These are phyloP conservation scores for Austroboletus eburneus DNA, from an alignment of 768 basidiomycete genomes.

Conservation along the genomic window DNA sequence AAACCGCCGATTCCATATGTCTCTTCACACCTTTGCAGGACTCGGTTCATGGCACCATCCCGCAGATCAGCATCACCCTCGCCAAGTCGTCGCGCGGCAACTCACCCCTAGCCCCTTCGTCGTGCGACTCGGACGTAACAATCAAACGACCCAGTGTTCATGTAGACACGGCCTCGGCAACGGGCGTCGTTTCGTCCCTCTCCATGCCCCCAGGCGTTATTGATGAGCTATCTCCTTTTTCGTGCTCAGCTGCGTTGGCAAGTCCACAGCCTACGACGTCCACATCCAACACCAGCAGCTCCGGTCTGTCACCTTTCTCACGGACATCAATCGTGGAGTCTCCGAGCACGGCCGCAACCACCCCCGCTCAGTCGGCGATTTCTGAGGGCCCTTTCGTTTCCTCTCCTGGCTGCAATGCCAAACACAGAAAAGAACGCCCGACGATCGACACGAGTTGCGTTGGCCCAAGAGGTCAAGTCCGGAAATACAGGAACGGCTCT, in stretches of 20 bases:
- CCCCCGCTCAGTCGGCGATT: slow-evolving; percentile 22
- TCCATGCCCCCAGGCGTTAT: slow-evolving; percentile 11
- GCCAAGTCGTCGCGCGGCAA: slow-evolving; percentile 28
- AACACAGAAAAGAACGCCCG: slow-evolving; percentile 27
- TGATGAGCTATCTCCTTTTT: slow-evolving; percentile 23
- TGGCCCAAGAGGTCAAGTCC: slow-evolving; percentile 29
- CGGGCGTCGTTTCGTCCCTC: slow-evolving; percentile 9
- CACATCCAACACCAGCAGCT: slow-evolving; percentile 23
- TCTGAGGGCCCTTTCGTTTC: slow-evolving; percentile 15
- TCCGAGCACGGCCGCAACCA: slow-evolving; percentile 25
- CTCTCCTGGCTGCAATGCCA: slow-evolving; percentile 15
- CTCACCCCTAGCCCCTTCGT: slow-evolving; percentile 21
- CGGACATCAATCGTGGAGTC: slow-evolving; percentile 23
- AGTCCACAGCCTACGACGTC: slow-evolving; percentile 24
- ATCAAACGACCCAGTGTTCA: slow-evolving; percentile 27
- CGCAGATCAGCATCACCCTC: slow-evolving; percentile 29
- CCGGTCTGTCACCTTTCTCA: slow-evolving; percentile 28
- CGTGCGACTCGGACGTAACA: slow-evolving; percentile 26
- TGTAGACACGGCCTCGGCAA: slow-evolving; percentile 25
- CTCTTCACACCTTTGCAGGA: slow-evolving; percentile 11
- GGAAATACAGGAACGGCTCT: slow-evolving; percentile 29
- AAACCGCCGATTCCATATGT: slow-evolving; percentile 10
- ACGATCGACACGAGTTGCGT: slow-evolving; percentile 32
- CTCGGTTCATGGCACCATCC: slow-evolving; percentile 19
- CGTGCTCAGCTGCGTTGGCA: slow-evolving; percentile 15